Base-by-base conservation (phyloP, 2,329 filamentous ascomycete species). In the Emergomyces orientalis region DNA sequence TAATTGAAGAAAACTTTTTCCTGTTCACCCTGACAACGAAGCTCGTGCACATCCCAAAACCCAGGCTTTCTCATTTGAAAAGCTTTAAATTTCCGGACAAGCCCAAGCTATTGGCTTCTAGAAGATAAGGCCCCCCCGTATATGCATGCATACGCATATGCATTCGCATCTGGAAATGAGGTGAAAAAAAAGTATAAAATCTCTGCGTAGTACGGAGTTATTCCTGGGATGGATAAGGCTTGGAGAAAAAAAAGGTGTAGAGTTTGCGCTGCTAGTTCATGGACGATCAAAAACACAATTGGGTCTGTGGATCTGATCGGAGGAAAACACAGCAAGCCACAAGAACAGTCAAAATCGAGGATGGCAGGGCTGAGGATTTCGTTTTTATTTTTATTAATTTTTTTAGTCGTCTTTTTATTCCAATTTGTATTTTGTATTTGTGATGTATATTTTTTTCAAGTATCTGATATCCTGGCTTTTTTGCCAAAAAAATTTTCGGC, bases 51-150 rank as follows among this genome's bases (percentile, higher is more conserved):
- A n/a, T n/a, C n/a, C n/a, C n/a, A n/a, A n/a, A 22, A 9, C 52
- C 30, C 30, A 14, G 52, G 14, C 39, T 32, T 60, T 34, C 43
- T 60, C 47, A 49, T 52, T 54, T 7, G n/a, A 13, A 41, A 52
- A 34, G 59, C 19, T 52, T 19, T 34, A 25, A 39, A 60, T 60
- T 51, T 34, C 43, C 51, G 22, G 47, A 34, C 37, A 43, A 45
- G 25, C 55, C 3, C 30, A 37, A 58, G 45, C 55, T 58, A 43
- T 61, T 51, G 59, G n/a, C 39, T 49, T 54, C 30, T 51, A 41
- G 45, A 49, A 49, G 11, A 37, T 37, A 22, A 55, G n/a, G 47
- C 14, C 27, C 11, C 45, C 13, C 22, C 7, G 9, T 49, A 22
- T 25, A 11, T 6, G 25, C 14, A 17, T 30, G 47, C 47, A 51